These are phyloP conservation scores for Alternaria panax DNA, from an alignment of 2,329 filamentous ascomycete species.

Conservation along the genomic window DNA sequence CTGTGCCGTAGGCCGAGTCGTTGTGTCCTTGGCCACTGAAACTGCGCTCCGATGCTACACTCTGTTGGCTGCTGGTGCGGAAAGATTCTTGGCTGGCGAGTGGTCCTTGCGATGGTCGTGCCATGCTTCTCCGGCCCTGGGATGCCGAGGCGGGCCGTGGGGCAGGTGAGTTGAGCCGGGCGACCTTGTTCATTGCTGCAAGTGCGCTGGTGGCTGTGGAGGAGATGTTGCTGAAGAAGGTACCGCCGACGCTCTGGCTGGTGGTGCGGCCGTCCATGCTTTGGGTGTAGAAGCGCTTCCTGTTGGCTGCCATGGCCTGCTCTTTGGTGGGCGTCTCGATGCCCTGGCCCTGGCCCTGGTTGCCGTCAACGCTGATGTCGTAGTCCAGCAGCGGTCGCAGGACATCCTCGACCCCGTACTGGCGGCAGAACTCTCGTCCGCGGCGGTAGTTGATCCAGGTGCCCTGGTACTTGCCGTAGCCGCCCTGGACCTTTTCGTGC, in stretches of 20 bases:
- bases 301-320: conserved; percentile 91
- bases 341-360: conserved; percentile 71
- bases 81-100: conserved; percentile 69
- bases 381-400: conserved; percentile 78
- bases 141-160: conserved; percentile 68
- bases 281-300: conserved; percentile 89
- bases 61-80: conserved; percentile 80
- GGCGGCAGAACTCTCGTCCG: conserved; percentile 87
- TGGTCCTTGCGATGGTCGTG: conserved; percentile 73
- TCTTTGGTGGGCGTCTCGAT: conserved; percentile 98
- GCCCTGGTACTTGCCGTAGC: conserved; percentile 98
- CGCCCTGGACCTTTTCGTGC: conserved; percentile 98
- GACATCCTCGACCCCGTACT: conserved; percentile 77
- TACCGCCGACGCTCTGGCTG: conserved; percentile 72
- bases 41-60: conserved; percentile 76
- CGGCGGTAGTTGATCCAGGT: conserved; percentile 97
- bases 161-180: conserved; percentile 86
- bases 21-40: conserved; percentile 62
- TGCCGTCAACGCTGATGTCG: conserved; percentile 79
- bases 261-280: conserved; percentile 72
- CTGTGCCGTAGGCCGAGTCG: conserved; percentile 75
- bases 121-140: conserved; percentile 72
- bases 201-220: conserved; percentile 91
- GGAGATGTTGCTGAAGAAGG: conserved; percentile 97
- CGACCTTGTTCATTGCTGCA: conserved; percentile 90